These are phyloP conservation scores for Collybia mongolica DNA, from an alignment of 768 basidiomycete genomes.

Conservation along the genomic window DNA sequence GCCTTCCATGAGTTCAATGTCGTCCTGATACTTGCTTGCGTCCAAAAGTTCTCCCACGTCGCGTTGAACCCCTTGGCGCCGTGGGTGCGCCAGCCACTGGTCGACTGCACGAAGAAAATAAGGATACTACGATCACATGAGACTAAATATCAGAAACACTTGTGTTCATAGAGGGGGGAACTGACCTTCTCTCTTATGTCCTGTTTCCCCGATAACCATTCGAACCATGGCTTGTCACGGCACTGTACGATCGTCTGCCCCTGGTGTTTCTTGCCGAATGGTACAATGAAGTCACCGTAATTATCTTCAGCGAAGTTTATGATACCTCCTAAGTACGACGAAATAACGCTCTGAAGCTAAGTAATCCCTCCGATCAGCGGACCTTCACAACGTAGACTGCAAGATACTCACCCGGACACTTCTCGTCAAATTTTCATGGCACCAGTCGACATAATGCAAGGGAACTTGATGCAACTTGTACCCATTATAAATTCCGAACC, in stretches of 20 bases:
- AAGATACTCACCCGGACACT: neutral
- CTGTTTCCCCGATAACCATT: neutral
- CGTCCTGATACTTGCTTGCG: conserved; percentile 3
- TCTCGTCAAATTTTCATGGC: neutral
- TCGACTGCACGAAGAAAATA: conserved; percentile 4
- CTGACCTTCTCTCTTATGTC: conserved; percentile 2
- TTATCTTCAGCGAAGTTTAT: neutral
- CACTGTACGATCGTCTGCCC: conserved; percentile 6
- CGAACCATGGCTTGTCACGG: conserved; percentile 6
- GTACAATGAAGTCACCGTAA: conserved; percentile 5
- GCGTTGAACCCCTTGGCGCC: conserved; percentile 4
- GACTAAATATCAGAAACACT: neutral
- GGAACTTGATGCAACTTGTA: conserved; percentile 7
- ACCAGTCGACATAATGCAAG: conserved; percentile 10
- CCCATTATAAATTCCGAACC: conserved; percentile 3
- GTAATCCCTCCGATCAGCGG: no score
- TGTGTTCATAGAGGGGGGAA: neutral
- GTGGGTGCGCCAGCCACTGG: conserved; percentile 2
- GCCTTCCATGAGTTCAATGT: neutral
- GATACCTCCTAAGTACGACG: no score
- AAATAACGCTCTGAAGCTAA: no score
- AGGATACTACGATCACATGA: conserved; percentile 1
- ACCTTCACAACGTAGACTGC: no score
- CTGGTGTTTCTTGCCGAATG: conserved; percentile 7
- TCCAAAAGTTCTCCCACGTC: conserved; percentile 6